Conservation (phyloP, 495 filamentous ascomycete species). For the Podospora pseudopauciseta region DNA sequence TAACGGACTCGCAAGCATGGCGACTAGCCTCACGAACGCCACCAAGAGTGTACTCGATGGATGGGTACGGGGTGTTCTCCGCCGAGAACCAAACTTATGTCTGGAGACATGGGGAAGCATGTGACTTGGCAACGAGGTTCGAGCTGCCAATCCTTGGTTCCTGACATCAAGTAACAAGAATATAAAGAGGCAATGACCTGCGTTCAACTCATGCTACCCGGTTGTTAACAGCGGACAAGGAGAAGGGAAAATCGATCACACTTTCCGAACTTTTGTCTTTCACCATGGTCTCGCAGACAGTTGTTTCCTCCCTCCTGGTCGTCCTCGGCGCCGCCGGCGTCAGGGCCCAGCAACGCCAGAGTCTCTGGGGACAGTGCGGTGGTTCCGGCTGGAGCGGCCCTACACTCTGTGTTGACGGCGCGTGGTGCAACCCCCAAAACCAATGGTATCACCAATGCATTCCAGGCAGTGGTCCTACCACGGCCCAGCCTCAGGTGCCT, state of each 20-base stretch:
- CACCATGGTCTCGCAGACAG: slow-evolving; percentile 20
- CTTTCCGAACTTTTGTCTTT: slow-evolving; percentile 1
- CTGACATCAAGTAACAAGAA: neutral
- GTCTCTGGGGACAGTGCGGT: slow-evolving; percentile 44
- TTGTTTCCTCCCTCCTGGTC: slow-evolving; percentile 24
- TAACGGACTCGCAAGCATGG: neutral
- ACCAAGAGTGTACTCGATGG: neutral
- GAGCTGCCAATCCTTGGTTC: neutral
- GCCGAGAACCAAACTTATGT: slow-evolving; percentile 3
- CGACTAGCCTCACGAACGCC: neutral
- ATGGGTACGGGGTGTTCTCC: neutral
- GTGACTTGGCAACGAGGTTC: neutral
- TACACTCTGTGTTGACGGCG: slow-evolving; percentile 37
- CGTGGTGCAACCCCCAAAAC: slow-evolving; percentile 40
- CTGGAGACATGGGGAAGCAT: slow-evolving; percentile 2
- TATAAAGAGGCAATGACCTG: neutral
- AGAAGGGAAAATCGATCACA: neutral
- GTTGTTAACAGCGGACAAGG: neutral
- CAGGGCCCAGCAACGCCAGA: slow-evolving; percentile 19
- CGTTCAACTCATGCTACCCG: neutral
- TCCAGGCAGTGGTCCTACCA: slow-evolving; percentile 21
- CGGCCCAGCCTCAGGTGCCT: slow-evolving; percentile 2
- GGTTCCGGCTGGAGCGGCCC: slow-evolving; percentile 42
- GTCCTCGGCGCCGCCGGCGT: slow-evolving; percentile 21
- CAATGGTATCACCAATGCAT: slow-evolving; percentile 43